Evolutionary conservation across 2,329 filamentous ascomycete species (phyloP).

Genomic region (Madurella fahalii): DNA sequence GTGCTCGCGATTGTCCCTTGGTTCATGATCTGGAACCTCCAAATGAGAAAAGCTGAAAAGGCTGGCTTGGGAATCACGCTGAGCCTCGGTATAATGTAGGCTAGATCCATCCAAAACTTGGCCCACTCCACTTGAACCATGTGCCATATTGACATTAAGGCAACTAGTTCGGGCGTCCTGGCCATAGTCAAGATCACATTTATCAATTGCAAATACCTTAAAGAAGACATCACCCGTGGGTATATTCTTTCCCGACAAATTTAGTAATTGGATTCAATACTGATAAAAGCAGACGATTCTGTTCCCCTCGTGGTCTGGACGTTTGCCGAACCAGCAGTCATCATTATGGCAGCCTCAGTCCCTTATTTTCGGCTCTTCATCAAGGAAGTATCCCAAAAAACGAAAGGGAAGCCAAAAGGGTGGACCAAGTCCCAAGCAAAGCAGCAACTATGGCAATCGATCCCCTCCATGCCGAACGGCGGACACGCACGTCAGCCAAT

Average conservation of each 20-base stretch:
- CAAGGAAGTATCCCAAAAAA: slow-evolving; percentile 29
- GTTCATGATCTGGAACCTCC: slow-evolving; percentile 3
- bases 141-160: neutral
- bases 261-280: no score
- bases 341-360: slow-evolving; percentile 5
- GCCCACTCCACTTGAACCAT: neutral
- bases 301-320: slow-evolving; percentile 4
- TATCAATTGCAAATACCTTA: slow-evolving; percentile 4
- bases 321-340: slow-evolving; percentile 5
- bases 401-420: slow-evolving; percentile 26
- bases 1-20: slow-evolving; percentile 6
- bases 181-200: slow-evolving; percentile 6
- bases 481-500: no score
- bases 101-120: neutral
- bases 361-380: neutral
- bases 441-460: no score
- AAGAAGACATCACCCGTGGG: slow-evolving; percentile 2
- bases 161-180: neutral
- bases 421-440: no score
- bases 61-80: neutral
- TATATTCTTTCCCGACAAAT: neutral
- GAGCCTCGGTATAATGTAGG: slow-evolving; percentile 7
- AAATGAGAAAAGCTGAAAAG: neutral
- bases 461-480: no score
- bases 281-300: neutral